Evolutionary conservation across 2,329 filamentous ascomycete species (phyloP).

Genomic region (Colletotrichum sp.): DNA sequence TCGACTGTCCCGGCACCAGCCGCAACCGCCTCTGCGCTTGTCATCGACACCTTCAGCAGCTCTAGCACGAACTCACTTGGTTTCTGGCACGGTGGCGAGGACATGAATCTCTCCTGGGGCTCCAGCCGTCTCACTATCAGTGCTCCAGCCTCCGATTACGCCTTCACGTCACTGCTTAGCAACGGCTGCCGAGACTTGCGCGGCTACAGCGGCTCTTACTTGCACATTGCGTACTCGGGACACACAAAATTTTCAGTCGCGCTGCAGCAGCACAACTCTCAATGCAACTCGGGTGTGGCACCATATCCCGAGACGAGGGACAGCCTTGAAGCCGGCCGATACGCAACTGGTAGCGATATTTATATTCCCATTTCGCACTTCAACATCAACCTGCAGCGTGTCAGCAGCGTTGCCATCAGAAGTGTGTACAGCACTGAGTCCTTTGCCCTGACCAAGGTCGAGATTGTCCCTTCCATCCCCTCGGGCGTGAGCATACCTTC

Average conservation of each 20-base stretch:
- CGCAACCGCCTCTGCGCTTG: conserved; percentile 51
- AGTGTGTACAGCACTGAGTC: conserved; percentile 64
- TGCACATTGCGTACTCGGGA: conserved; percentile 69
- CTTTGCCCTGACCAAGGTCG: conserved; percentile 59
- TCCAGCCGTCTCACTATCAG: conserved; percentile 52
- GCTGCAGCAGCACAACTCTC: conserved; percentile 69
- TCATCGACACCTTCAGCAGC: conserved; percentile 67
- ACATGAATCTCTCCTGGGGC: conserved; percentile 59
- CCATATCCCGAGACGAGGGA: conserved; percentile 74
- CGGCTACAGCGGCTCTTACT: conserved; percentile 61
- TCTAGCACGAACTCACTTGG: conserved; percentile 61
- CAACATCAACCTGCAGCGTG: conserved; percentile 60
- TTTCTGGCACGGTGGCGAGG: conserved; percentile 71
- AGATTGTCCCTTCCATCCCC: conserved; percentile 64
- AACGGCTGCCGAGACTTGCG: conserved; percentile 50
- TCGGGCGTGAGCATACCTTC: conserved; percentile 54
- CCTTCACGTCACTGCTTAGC: conserved; percentile 63
- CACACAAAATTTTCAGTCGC: conserved; percentile 68
- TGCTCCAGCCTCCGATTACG: conserved; percentile 50
- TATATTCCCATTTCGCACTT: conserved; percentile 73
- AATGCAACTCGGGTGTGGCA: conserved; percentile 58
- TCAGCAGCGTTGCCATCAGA: conserved; percentile 65
- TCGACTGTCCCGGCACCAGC: conserved; percentile 54
- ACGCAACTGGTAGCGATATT: conserved; percentile 58
- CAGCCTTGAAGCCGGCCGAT: conserved; percentile 67